A percentile compares a stretch with the other conserved stretches of the same genome.
These are phyloP conservation scores for Teratosphaeria destructans DNA, from an alignment of 2,329 filamentous ascomycete species.

Conservation along the genomic window DNA sequence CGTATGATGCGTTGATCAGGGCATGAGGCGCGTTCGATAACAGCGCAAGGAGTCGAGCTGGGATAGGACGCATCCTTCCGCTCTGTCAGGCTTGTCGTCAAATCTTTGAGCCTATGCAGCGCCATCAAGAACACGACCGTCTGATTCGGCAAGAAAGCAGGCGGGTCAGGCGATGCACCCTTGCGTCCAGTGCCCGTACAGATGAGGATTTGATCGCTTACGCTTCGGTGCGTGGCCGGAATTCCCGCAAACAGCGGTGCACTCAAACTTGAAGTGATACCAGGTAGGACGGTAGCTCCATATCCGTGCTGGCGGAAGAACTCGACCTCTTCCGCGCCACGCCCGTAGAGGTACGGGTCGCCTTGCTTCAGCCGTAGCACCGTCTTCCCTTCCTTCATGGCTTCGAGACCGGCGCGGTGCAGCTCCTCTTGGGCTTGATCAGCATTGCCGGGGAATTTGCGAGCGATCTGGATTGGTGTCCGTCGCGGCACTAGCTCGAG, in stretches of 20 bases:
- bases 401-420: conserved; percentile 63
- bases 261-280: conserved; percentile 77
- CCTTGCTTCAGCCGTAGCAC: conserved; percentile 92
- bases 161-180: conserved; percentile 70
- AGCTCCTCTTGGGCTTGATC: conserved; percentile 89
- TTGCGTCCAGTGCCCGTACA: conserved; percentile 94
- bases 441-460: conserved; percentile 96
- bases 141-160: conserved; percentile 62
- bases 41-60: conserved; percentile 70
- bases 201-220: conserved; percentile 87
- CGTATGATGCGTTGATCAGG: conserved; percentile 88
- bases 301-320: conserved; percentile 70
- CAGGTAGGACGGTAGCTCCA: conserved; percentile 62
- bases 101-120: conserved; percentile 66
- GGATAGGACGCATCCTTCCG: conserved; percentile 38
- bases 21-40: conserved; percentile 87
- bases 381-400: conserved; percentile 57
- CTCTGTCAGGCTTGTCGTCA: conserved; percentile 60
- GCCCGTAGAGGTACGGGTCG: conserved; percentile 91
- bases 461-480: conserved; percentile 80
- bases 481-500: conserved; percentile 83
- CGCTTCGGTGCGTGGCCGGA: conserved; percentile 76
- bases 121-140: conserved; percentile 96
- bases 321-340: conserved; percentile 82
- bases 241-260: conserved; percentile 83